Percentiles rank a stretch among this genome's conserved stretches.
Conservation (phyloP, 2,329 filamentous ascomycete genomes). For the Endocalyx cinctus region DNA sequence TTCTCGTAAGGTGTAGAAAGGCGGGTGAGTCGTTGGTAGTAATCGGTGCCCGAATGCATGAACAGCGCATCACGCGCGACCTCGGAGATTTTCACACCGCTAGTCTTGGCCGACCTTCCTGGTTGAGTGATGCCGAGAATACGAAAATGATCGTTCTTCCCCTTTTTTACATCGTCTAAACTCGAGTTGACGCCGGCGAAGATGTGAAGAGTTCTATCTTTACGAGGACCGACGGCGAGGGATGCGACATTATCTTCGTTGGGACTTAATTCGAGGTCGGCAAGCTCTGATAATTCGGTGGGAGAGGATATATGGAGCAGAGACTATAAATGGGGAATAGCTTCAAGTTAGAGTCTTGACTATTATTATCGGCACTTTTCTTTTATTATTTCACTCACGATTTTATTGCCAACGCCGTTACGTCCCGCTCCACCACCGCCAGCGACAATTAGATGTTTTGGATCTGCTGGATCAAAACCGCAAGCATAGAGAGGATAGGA, state of each 20-base stretch:
- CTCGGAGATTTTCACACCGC: slow-evolving; percentile 45
- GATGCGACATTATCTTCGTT: slow-evolving; percentile 89
- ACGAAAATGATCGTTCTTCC: slow-evolving; percentile 80
- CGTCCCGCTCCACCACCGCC: slow-evolving; percentile 81
- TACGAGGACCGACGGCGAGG: slow-evolving; percentile 63
- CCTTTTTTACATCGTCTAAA: slow-evolving; percentile 63
- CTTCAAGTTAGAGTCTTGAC: too few relatives aligned
- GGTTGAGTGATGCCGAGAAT: slow-evolving; percentile 58
- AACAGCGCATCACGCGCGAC: slow-evolving; percentile 51
- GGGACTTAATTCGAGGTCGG: slow-evolving; percentile 72
- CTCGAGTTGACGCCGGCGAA: slow-evolving; percentile 85
- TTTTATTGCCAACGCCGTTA: slow-evolving; percentile 81
- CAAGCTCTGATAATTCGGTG: slow-evolving; percentile 57
- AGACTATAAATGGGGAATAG: slow-evolving; percentile 45
- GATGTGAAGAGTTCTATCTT: slow-evolving; percentile 49
- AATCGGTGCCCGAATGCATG: slow-evolving; percentile 43
- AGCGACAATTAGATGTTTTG: slow-evolving; percentile 71
- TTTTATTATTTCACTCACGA: slow-evolving; percentile 49
- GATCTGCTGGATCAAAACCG: slow-evolving; percentile 80
- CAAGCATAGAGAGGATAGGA: slow-evolving; percentile 82
- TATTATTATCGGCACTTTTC: too few relatives aligned
- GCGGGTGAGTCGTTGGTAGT: slow-evolving; percentile 57
- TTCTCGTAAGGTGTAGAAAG: slow-evolving; percentile 47
- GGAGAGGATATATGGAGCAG: slow-evolving; percentile 67
- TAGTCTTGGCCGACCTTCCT: slow-evolving; percentile 26